Evolutionary conservation across 179 eudicot genomes (phyloP).

Genomic region (Silene vulgaris): DNA sequence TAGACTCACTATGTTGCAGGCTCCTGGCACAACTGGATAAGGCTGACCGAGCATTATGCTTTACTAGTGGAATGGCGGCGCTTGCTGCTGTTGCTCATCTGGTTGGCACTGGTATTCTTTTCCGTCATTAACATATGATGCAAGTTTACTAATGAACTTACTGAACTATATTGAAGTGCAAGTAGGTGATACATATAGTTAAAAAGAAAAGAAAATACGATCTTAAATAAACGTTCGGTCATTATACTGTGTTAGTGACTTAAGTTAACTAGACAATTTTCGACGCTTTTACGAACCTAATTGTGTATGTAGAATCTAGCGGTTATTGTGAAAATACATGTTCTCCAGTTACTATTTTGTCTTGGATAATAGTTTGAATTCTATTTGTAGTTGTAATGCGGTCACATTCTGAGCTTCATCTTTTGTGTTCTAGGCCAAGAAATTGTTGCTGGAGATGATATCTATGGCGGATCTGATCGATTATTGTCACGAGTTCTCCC

Average conservation of each 20-base stretch:
- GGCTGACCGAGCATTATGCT: slow-evolving; percentile 92
- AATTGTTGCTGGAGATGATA: slow-evolving; percentile 93
- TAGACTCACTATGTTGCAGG: slow-evolving; percentile 34
- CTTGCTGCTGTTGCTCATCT: slow-evolving; percentile 89
- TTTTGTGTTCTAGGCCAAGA: slow-evolving; percentile 58
- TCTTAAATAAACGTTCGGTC: background rate
- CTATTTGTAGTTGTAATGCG: background rate
- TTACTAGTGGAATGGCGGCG: slow-evolving; percentile 99
- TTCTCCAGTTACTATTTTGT: background rate
- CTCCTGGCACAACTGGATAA: slow-evolving; percentile 85
- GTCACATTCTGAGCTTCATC: slow-evolving; percentile 5
- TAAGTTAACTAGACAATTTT: background rate
- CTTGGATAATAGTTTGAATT: background rate
- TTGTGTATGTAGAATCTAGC: background rate
- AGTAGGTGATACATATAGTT: background rate
- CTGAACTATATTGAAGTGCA: background rate
- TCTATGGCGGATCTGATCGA: slow-evolving; percentile 99
- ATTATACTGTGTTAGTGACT: background rate
- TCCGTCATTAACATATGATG: background rate
- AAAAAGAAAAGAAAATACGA: background rate
- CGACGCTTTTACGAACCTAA: background rate
- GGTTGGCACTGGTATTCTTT: slow-evolving; percentile 59
- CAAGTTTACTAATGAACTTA: background rate
- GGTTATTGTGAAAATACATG: slow-evolving; percentile 1
- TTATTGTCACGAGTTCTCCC: slow-evolving; percentile 73